Percentiles rank a stretch among this genome's conserved stretches.
phyloP scores from a whole-genome alignment of 805 yeast genomes.

The Lipomyces lipofer region DNA sequence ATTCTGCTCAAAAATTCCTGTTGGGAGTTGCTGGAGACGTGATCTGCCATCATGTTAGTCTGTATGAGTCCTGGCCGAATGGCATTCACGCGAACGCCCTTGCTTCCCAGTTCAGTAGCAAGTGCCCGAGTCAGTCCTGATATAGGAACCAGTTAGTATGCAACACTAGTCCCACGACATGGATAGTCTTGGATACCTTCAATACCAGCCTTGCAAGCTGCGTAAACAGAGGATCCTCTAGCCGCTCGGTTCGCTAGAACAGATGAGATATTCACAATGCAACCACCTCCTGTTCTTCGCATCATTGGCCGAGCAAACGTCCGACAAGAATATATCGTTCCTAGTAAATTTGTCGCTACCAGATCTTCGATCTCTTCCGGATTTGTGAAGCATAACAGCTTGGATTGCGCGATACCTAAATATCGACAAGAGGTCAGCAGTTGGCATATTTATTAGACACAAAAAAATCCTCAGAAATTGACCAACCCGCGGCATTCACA shows the following conservation, averaged over 20 bases:
- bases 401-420: constrained; percentile 60
- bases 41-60: constrained; percentile 56
- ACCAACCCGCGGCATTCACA: constrained; percentile 52
- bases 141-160: too few species aligned
- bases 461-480: too few species aligned
- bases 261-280: constrained; percentile 67
- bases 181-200: too few species aligned
- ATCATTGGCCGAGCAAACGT: constrained; percentile 55
- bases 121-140: constrained; percentile 57
- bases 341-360: constrained; percentile 56
- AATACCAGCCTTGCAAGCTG: constrained; percentile 72
- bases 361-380: constrained; percentile 47
- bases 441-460: neutral
- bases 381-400: constrained; percentile 50
- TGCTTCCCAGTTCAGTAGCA: constrained; percentile 58
- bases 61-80: constrained; percentile 67
- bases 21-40: neutral
- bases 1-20: constrained; percentile 12
- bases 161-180: too few species aligned
- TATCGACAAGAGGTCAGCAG: neutral
- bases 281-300: constrained; percentile 36
- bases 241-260: constrained; percentile 52
- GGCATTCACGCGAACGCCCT: constrained; percentile 60
- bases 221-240: constrained; percentile 48
- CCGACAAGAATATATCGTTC: constrained; percentile 62